Evolutionary conservation across 371 early-diverging fungal genomes (phyloP), one percentile per base, ranked within the genome.

Genomic region (Syncephalastrum sp.): DNA sequence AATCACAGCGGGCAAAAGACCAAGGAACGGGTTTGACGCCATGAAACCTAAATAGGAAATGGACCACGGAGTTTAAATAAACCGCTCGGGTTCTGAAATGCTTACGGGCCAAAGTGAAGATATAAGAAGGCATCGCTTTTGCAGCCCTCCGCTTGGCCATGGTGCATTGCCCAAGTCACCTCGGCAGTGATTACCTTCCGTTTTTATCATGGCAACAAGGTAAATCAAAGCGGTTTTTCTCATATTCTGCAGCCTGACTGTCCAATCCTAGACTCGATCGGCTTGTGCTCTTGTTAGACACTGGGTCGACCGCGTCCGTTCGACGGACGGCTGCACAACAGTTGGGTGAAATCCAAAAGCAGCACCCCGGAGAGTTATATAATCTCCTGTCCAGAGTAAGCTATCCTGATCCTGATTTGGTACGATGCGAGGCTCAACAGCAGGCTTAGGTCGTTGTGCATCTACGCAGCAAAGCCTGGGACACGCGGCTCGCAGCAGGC

Each of bases 401-500:
- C 19, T 48, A 12, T 54, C 65, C 13, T 33, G 6, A 19, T 50
- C 15, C 16, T 45, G 1, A 2, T 17, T 3, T 15, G 13, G n/a
- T 42, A 19, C 10, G 19, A 8, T 42, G 19, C 14, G 27, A n/a
- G 46, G 33, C 21, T 51, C 21, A 47, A 50, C 23, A 50, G 21
- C 4, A 29, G 42, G 53, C 16, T 23, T 57, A 90, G 90, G 90
- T 93, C 14, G 70, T 91, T n/a, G 86, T 90, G 42, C 91, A 93
- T 64, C 70, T 97, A 3, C 83, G 92, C 50, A 93, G 90, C 69
- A 86, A 85, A 71, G 85, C 82, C 57, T 97, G 98, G 98, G 96
- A 95, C 57, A 94, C 97, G 14, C 92, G 98, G n/a, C 82, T 88
- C 54, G 98, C 98, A 17, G 96, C 96, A 4, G 92, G 92, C 1